phyloP scores from a whole-genome alignment of 441 rosid species.

The Corymbia calophylla region DNA sequence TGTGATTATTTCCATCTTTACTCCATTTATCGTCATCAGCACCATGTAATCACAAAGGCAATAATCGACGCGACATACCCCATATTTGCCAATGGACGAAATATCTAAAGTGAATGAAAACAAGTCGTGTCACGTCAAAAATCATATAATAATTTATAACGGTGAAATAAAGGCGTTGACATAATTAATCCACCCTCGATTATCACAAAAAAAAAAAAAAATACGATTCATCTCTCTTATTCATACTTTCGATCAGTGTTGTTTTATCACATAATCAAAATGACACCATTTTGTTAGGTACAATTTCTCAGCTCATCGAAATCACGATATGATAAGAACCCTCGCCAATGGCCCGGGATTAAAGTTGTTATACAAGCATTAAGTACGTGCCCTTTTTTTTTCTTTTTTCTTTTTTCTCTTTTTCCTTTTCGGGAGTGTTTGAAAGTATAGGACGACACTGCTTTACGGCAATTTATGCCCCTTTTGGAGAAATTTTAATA shows the following conservation, averaged over 20 bases:
- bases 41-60: not conserved
- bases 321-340: rapidly evolving
- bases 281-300: too few relatives aligned
- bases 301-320: not conserved
- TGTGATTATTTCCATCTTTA: not conserved
- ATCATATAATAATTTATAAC: not conserved
- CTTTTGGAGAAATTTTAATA: not conserved
- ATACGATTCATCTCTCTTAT: too few relatives aligned
- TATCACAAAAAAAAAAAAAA: too few relatives aligned
- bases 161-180: not conserved
- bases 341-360: rapidly evolving
- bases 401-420: rapidly evolving
- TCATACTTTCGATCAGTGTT: not conserved
- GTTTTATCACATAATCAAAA: rapidly evolving
- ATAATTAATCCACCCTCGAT: not conserved
- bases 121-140: not conserved
- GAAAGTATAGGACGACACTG: not conserved
- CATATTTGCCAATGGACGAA: not conserved
- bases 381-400: rapidly evolving
- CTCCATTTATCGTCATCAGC: not conserved
- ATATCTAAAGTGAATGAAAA: not conserved
- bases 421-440: not conserved
- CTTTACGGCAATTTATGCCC: not conserved
- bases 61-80: rapidly evolving
- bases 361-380: too few relatives aligned